A percentile compares a stretch with the other conserved stretches of the same genome.
These are phyloP conservation scores for Ramaria sp. DNA, from an alignment of 768 basidiomycete species.

Conservation along the genomic window DNA sequence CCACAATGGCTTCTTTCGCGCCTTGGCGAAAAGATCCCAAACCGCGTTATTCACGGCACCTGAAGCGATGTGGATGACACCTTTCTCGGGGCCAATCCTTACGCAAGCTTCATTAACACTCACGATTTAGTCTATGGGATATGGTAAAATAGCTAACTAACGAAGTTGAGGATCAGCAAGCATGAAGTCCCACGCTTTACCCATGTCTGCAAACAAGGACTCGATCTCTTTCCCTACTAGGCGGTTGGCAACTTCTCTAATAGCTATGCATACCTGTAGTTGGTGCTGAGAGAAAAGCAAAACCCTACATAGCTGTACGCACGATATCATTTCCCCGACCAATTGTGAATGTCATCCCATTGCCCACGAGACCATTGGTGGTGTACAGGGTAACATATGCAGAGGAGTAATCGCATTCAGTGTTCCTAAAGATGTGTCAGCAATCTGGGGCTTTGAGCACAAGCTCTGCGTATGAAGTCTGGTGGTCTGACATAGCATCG, in stretches of 20 bases:
- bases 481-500: slow-evolving; percentile 69
- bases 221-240: slow-evolving; percentile 77
- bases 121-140: background rate
- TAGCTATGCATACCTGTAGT: slow-evolving; percentile 65
- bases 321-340: slow-evolving; percentile 94
- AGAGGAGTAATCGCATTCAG: slow-evolving; percentile 91
- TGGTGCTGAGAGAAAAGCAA: background rate
- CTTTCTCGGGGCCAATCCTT: slow-evolving; percentile 91
- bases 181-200: slow-evolving; percentile 79
- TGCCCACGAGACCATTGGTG: slow-evolving; percentile 60
- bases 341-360: slow-evolving; percentile 92
- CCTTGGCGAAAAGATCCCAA: slow-evolving; percentile 87
- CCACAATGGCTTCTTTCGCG: slow-evolving; percentile 81
- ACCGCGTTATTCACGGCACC: slow-evolving; percentile 86
- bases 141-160: slow-evolving; percentile 44
- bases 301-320: background rate
- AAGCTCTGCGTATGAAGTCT: background rate
- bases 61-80: slow-evolving; percentile 85
- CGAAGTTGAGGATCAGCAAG: slow-evolving; percentile 83
- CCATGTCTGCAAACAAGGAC: slow-evolving; percentile 82
- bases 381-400: slow-evolving; percentile 80
- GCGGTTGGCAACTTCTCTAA: slow-evolving; percentile 66
- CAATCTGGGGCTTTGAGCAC: background rate
- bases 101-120: background rate
- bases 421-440: slow-evolving; percentile 50